A percentile compares a stretch with the other conserved stretches of the same genome.
These are phyloP conservation scores for Telfairia occidentalis DNA, from an alignment of 331 rosid species.

Conservation along the genomic window DNA sequence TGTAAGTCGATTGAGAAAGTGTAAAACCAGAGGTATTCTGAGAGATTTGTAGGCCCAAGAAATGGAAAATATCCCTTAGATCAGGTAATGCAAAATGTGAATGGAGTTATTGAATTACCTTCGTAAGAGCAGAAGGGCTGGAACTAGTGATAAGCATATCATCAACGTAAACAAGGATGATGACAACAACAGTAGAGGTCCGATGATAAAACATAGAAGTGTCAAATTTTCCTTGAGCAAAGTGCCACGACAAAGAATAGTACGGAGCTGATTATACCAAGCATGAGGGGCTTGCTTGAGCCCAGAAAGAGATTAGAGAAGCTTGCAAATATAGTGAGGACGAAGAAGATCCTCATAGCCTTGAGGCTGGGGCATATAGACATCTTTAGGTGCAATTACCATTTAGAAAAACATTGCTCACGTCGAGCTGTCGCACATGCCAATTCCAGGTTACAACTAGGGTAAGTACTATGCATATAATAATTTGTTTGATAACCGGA, in stretches of 20 bases:
- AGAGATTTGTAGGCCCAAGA: too few relatives aligned
- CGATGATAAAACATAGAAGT: background rate
- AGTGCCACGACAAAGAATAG: rapidly evolving
- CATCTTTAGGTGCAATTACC: rapidly evolving
- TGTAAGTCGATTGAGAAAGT: too few relatives aligned
- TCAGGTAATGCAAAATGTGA: too few relatives aligned
- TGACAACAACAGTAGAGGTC: rapidly evolving
- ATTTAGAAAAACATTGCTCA: background rate
- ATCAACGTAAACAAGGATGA: background rate
- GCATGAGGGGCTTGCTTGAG: background rate
- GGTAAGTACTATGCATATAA: background rate
- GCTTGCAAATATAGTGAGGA: background rate
- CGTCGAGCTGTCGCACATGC: background rate
- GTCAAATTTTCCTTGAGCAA: rapidly evolving
- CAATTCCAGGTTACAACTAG: background rate
- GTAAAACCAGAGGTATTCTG: too few relatives aligned
- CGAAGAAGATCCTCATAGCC: background rate
- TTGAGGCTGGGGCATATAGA: background rate
- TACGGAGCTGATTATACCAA: too few relatives aligned
- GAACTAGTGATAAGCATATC: background rate
- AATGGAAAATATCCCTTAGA: too few relatives aligned
- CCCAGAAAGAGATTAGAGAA: background rate
- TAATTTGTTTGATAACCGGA: rapidly evolving
- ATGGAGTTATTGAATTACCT: too few relatives aligned
- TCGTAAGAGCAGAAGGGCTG: too few relatives aligned